These are phyloP conservation scores for Calonectria pteridis DNA, from an alignment of 2,329 filamentous ascomycete genomes.

Conservation along the genomic window DNA sequence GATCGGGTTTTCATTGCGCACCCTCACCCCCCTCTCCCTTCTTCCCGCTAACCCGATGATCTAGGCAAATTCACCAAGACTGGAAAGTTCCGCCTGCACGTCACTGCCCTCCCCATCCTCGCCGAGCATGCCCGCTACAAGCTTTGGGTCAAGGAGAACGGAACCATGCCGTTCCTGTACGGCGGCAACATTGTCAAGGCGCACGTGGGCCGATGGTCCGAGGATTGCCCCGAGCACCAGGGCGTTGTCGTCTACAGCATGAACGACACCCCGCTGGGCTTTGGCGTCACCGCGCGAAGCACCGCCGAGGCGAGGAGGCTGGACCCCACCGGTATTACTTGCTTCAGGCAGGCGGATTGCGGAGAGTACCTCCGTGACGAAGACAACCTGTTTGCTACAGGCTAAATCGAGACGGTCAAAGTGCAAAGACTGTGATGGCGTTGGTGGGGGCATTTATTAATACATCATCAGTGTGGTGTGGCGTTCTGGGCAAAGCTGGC, in stretches of 20 bases:
- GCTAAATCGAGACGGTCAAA: conserved; percentile 47
- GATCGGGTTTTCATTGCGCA: neutral
- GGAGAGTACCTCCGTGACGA: conserved; percentile 95
- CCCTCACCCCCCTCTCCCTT: neutral
- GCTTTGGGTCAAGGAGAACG: conserved; percentile 96
- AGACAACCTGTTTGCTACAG: conserved; percentile 72
- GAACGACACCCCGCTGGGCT: conserved; percentile 94
- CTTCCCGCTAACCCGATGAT: conserved; percentile 9
- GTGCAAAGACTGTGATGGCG: conserved; percentile 38
- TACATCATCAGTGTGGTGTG: conserved; percentile 29
- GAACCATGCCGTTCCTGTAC: conserved; percentile 97
- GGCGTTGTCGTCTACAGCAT: conserved; percentile 92
- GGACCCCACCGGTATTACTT: conserved; percentile 90
- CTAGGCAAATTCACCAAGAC: conserved; percentile 95
- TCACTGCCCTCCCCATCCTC: conserved; percentile 89
- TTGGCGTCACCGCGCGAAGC: conserved; percentile 90
- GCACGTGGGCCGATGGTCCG: conserved; percentile 83
- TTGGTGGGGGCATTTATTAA: conserved; percentile 37
- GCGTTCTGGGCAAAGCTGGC: conserved; percentile 34
- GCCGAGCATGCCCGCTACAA: conserved; percentile 94
- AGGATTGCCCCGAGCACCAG: conserved; percentile 93
- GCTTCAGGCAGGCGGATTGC: conserved; percentile 92
- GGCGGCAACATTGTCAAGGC: conserved; percentile 86
- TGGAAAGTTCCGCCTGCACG: conserved; percentile 93
- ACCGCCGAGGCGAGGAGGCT: conserved; percentile 85